Conservation (phyloP, 371 early-diverging fungal species). For the Gilbertella persicaria region DNA sequence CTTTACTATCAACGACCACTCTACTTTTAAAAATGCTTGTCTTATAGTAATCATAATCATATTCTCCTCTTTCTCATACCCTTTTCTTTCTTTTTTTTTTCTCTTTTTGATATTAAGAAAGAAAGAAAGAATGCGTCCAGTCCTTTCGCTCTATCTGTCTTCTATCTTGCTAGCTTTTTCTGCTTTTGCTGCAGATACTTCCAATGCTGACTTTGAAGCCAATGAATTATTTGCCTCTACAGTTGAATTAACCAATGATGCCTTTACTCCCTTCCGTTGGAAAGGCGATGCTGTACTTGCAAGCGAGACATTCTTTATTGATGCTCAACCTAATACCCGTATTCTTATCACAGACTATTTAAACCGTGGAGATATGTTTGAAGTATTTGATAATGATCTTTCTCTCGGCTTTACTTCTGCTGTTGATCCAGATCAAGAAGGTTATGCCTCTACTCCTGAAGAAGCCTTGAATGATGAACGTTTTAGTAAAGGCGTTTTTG, state of each 20-base stretch:
- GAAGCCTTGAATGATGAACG: constrained; percentile 5
- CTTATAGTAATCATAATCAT: no score
- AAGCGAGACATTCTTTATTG: constrained; percentile 22
- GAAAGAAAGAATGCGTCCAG: no score
- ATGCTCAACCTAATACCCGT: constrained; percentile 21
- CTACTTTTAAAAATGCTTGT: no score
- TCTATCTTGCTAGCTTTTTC: background rate
- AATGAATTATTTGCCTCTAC: background rate
- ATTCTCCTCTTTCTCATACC: no score
- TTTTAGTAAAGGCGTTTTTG: constrained; percentile 1
- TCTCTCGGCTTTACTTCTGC: constrained; percentile 28
- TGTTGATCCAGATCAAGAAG: constrained; percentile 13
- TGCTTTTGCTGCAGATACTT: background rate
- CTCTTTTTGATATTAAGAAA: no score
- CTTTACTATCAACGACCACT: no score
- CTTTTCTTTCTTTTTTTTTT: no score
- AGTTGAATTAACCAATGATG: constrained; percentile 4
- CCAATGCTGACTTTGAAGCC: background rate
- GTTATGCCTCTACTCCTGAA: constrained; percentile 32
- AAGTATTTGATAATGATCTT: constrained; percentile 34
- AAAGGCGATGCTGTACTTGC: constrained; percentile 23
- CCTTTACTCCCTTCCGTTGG: constrained; percentile 36
- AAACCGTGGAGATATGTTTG: constrained; percentile 38
- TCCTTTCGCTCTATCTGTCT: no score
- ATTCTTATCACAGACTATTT: constrained; percentile 37